A percentile compares a stretch with the other conserved stretches of the same genome.
Evolutionary conservation across 768 basidiomycete genomes (phyloP).

Genomic region (Plicaturopsis crispa): DNA sequence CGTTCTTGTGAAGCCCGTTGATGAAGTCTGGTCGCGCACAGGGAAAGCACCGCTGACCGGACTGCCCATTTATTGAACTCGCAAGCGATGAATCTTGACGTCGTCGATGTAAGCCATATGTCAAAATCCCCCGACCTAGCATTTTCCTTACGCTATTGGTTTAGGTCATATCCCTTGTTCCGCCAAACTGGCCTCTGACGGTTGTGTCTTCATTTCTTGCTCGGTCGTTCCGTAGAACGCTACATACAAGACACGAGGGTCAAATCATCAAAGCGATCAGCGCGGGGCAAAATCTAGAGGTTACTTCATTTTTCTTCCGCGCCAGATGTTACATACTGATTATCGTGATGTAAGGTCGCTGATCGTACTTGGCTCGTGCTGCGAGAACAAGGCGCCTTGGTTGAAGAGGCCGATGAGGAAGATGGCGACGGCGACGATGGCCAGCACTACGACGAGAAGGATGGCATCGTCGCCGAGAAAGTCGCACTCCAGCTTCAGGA

Average conservation of each 20-base stretch:
- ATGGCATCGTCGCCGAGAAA: constrained; percentile 38
- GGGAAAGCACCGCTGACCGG: constrained; percentile 45
- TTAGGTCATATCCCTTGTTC: constrained; percentile 60
- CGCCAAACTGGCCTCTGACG: constrained; percentile 68
- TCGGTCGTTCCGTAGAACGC: constrained; percentile 67
- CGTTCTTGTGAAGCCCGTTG: neutral
- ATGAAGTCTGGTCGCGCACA: constrained; percentile 16
- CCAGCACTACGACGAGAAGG: constrained; percentile 22
- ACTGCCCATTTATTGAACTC: constrained; percentile 70
- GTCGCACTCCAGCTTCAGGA: constrained; percentile 15
- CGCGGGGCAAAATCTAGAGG: constrained; percentile 73
- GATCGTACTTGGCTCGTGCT: constrained; percentile 51
- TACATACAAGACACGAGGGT: constrained; percentile 65
- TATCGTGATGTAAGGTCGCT: constrained; percentile 32
- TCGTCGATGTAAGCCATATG: constrained; percentile 53
- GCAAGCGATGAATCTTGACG: constrained; percentile 73
- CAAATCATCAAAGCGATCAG: constrained; percentile 74
- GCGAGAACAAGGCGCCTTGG: constrained; percentile 55
- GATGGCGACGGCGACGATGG: constrained; percentile 23
- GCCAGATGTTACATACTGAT: neutral
- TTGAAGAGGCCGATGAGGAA: constrained; percentile 52
- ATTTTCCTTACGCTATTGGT: constrained; percentile 3
- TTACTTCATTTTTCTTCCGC: constrained; percentile 14
- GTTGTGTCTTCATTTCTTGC: constrained; percentile 70
- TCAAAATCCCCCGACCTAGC: neutral